These are phyloP conservation scores for Trichoderma koningiopsis DNA, from an alignment of 2,329 filamentous ascomycete genomes.

Conservation along the genomic window DNA sequence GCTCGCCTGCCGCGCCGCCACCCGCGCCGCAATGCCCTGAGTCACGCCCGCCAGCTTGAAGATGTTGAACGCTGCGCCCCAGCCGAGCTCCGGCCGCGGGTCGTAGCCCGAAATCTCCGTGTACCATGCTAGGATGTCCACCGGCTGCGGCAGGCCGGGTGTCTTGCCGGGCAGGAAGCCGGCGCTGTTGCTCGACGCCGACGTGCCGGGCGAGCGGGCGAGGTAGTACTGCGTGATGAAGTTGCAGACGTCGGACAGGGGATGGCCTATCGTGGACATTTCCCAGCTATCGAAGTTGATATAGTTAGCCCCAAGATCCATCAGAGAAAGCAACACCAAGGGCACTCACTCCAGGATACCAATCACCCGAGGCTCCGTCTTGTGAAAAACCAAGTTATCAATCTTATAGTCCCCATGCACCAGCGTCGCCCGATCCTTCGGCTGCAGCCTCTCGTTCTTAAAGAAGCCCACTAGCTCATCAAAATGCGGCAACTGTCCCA, in stretches of 20 bases:
- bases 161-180: constrained; percentile 65
- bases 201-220: constrained; percentile 33
- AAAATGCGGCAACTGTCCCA: constrained; percentile 84
- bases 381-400: constrained; percentile 87
- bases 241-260: constrained; percentile 87
- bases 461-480: constrained; percentile 81
- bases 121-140: constrained; percentile 48
- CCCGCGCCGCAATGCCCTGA: constrained; percentile 90
- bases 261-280: constrained; percentile 97
- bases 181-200: constrained; percentile 36
- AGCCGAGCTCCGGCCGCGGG: constrained; percentile 60
- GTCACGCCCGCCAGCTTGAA: constrained; percentile 64
- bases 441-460: constrained; percentile 66
- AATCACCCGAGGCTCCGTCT: constrained; percentile 83
- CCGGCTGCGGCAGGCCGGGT: constrained; percentile 60
- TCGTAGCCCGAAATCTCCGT: constrained; percentile 66
- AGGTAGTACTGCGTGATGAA: constrained; percentile 54
- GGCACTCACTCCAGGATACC: constrained; percentile 86
- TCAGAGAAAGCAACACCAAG: no score
- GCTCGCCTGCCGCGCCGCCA: constrained; percentile 84
- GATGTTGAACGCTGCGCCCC: constrained; percentile 64
- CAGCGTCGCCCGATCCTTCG: constrained; percentile 74
- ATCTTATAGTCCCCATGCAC: constrained; percentile 98
- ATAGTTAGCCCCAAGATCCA: no score
- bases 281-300: constrained; percentile 68